phyloP scores from a whole-genome alignment of 257 asterid genomes.

The Solanum appendiculatum region DNA sequence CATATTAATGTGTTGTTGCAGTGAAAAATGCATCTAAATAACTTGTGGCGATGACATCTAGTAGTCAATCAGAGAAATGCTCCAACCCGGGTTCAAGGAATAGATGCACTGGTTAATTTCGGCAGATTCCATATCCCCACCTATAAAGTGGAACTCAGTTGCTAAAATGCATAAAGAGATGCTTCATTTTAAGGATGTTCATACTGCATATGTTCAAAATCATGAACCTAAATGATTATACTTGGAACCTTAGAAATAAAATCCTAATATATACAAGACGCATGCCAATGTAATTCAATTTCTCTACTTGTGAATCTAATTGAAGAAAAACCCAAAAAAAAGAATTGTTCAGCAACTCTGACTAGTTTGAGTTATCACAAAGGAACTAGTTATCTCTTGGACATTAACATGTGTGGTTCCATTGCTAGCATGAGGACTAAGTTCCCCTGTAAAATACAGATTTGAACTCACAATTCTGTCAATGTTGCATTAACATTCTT shows the following conservation, averaged over 20 bases:
- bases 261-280: not conserved
- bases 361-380: not conserved
- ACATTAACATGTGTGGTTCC: not conserved
- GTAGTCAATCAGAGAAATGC: slow-evolving; percentile 86
- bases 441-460: not conserved
- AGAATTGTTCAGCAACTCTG: not conserved
- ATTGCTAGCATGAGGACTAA: not conserved
- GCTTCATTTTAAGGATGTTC: not conserved
- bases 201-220: not conserved
- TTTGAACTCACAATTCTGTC: too few species aligned
- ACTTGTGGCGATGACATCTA: slow-evolving; percentile 76
- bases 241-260: not conserved
- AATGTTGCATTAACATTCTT: not conserved
- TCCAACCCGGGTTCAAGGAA: slow-evolving; percentile 27
- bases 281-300: not conserved
- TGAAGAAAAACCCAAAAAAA: not conserved
- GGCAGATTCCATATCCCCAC: not conserved
- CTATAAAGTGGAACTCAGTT: not conserved
- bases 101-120: slow-evolving; percentile 17
- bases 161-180: not conserved
- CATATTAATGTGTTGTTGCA: not conserved
- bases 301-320: not conserved
- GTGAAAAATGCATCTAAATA: slow-evolving; percentile 65
- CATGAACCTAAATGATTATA: not conserved
- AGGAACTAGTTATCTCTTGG: not conserved